A percentile compares a stretch with the other conserved stretches of the same genome.
These are phyloP conservation scores for Dittrichia graveolens DNA, from an alignment of 129 eudicot species.

Conservation along the genomic window DNA sequence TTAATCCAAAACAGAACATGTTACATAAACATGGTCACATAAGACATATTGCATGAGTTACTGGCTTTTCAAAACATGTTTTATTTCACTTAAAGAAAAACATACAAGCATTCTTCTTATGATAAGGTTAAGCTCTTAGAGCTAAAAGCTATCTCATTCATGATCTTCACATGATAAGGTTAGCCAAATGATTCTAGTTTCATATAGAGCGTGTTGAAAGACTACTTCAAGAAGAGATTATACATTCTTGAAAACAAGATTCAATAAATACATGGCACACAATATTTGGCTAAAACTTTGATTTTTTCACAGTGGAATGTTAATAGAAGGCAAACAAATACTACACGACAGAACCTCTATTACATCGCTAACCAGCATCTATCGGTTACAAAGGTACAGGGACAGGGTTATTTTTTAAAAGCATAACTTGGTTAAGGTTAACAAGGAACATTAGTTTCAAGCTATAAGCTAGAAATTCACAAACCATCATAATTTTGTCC, in stretches of 20 bases:
- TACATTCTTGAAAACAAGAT: neutral
- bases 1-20: slow-evolving; percentile 23
- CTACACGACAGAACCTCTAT: neutral
- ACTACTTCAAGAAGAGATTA: neutral
- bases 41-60: neutral
- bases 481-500: neutral
- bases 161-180: neutral
- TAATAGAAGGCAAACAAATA: neutral
- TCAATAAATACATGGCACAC: neutral
- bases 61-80: neutral
- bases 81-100: neutral
- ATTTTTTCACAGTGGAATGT: neutral
- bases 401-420: neutral
- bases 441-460: neutral
- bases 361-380: neutral
- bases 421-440: neutral
- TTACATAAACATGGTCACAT: slow-evolving; percentile 9
- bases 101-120: neutral
- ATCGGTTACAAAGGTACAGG: neutral
- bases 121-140: neutral
- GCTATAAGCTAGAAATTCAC: neutral
- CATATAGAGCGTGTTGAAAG: neutral
- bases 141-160: no score
- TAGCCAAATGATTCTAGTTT: neutral
- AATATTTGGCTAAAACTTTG: neutral